Base-by-base conservation (phyloP, 2,329 filamentous ascomycete genomes). In the Sphaerulina populicola region DNA sequence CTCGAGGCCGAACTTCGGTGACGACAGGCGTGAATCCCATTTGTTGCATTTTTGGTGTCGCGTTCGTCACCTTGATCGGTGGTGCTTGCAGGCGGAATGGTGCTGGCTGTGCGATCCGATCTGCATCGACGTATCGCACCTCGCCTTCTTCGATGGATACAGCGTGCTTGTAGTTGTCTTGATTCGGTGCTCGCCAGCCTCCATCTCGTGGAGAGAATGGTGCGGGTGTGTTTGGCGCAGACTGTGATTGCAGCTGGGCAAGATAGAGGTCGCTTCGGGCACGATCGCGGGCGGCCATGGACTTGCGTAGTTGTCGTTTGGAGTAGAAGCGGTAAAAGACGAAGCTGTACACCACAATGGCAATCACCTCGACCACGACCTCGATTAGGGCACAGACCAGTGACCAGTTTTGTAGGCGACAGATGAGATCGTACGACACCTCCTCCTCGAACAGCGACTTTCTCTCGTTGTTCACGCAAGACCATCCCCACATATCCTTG, bases 281-380 rank as follows among this genome's bases (percentile, higher is more conserved):
- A 66, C 87, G 86, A 77, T 98, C 93, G 63, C 93, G 88, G 67
- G 86, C 77, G 68, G 94, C 86, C 93, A 98, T 98, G 57, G 89
- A 90, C 78, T 96, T 97, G 72, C 86, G 83, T 57, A 98, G 86
- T 68, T 86, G 86, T 69, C 88, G 86, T 79, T 97, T 98, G 60
- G 86, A 89, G 81, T 90, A 95, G 78, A 94, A 94, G 62, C 93
- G 86, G 78, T 94, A 97, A 77, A 97, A 96, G 68, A 96, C 83
- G 66, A 96, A 79, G 65, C 81, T 88, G 77, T 98, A 98, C 64
- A 98, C 87, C 48, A 82, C 76, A 68, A 98, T 94, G 66, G 86
- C 88, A 66, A 97, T 85, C 60, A 87, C 80, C 67, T 97, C 93
- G 62, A 98, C 79, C 55, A 96, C 86, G 60, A 98, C 78, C 71